These are phyloP conservation scores for Suillus discolor DNA, from an alignment of 768 basidiomycete species.

Conservation along the genomic window DNA sequence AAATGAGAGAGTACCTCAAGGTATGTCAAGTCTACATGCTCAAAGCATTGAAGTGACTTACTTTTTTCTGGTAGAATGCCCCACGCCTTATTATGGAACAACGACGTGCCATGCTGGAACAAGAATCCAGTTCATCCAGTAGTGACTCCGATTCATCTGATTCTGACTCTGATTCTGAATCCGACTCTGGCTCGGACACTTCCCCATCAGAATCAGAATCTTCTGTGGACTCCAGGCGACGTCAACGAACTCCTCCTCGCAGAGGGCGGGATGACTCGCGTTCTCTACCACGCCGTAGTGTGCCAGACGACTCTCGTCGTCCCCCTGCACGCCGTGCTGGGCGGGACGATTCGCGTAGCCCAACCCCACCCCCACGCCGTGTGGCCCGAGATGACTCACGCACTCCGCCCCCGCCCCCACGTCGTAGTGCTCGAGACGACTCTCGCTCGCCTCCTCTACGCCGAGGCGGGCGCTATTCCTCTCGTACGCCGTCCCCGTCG, in stretches of 20 bases:
- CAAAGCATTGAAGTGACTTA: slow-evolving; percentile 9
- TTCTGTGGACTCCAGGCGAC: slow-evolving; percentile 36
- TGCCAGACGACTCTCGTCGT: slow-evolving; percentile 4
- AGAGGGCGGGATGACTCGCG: slow-evolving; percentile 29
- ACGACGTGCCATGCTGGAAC: slow-evolving; percentile 84
- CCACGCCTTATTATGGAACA: slow-evolving; percentile 94
- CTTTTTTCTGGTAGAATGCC: slow-evolving; percentile 68
- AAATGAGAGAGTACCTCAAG: slow-evolving; percentile 96
- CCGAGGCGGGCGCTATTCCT: slow-evolving; percentile 12
- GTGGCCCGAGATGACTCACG: slow-evolving; percentile 17
- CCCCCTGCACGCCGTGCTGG: slow-evolving; percentile 5
- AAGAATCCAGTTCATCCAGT: slow-evolving; percentile 51
- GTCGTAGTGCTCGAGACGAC: slow-evolving; percentile 25
- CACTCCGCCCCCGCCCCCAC: slow-evolving; percentile 18
- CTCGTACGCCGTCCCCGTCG: slow-evolving; percentile 28
- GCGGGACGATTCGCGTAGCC: slow-evolving; percentile 10
- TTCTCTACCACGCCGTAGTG: slow-evolving; percentile 21
- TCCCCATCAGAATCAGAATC: slow-evolving; percentile 39
- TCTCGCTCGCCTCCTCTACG: slow-evolving; percentile 35
- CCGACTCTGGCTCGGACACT: slow-evolving; percentile 43
- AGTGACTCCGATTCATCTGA: slow-evolving; percentile 44
- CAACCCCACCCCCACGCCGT: slow-evolving; percentile 10
- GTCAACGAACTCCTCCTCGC: slow-evolving; percentile 34
- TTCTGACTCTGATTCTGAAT: slow-evolving; percentile 40
- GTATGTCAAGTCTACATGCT: slow-evolving; percentile 42